These are phyloP conservation scores for Arthrocladium fulminans DNA, from an alignment of 2,329 filamentous ascomycete genomes.

Conservation along the genomic window DNA sequence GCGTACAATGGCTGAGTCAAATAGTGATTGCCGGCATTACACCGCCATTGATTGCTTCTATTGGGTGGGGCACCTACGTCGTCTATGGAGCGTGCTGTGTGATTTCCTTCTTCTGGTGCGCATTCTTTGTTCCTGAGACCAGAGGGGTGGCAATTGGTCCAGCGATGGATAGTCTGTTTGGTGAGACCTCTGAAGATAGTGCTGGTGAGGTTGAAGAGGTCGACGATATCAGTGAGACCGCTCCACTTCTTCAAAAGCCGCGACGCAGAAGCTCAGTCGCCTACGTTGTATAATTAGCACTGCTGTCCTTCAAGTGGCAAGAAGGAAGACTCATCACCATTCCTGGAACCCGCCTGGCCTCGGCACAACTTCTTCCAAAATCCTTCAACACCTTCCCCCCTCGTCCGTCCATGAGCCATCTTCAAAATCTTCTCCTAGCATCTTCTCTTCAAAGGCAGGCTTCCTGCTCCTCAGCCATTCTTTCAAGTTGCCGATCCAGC, in stretches of 20 bases:
- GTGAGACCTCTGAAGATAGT: conserved; percentile 7
- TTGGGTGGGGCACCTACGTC: conserved; percentile 14
- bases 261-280: conserved; percentile 8
- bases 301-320: too few relatives aligned
- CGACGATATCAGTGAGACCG: conserved; percentile 9
- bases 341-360: too few relatives aligned
- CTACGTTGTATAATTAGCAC: conserved; percentile 5
- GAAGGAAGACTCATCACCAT: too few relatives aligned
- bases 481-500: too few relatives aligned
- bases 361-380: too few relatives aligned
- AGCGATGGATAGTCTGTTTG: conserved; percentile 11
- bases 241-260: not conserved
- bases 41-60: conserved; percentile 12
- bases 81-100: conserved; percentile 11
- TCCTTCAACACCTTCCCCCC: too few relatives aligned
- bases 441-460: too few relatives aligned
- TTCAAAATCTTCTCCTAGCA: too few relatives aligned
- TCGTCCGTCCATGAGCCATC: too few relatives aligned
- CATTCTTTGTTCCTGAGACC: conserved; percentile 13
- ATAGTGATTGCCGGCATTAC: conserved; percentile 15
- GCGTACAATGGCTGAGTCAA: conserved; percentile 15
- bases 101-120: conserved; percentile 9
- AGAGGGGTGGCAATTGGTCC: conserved; percentile 12
- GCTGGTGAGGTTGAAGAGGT: conserved; percentile 4
- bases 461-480: too few relatives aligned